Conservation (phyloP, 2,329 filamentous ascomycete genomes). For the Colletotrichum theobromicola region DNA sequence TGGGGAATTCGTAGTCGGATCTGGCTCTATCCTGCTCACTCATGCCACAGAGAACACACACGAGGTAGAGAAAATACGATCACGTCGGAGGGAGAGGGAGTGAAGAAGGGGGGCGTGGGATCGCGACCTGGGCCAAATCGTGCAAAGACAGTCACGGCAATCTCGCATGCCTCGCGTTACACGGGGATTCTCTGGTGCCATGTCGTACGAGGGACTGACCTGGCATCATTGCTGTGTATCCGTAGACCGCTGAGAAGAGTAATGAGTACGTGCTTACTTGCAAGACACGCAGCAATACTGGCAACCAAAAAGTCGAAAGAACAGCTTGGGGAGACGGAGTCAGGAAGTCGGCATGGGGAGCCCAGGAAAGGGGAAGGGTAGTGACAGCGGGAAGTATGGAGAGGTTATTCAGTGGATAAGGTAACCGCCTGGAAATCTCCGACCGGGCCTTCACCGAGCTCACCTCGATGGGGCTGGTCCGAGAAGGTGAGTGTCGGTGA, state of each 20-base stretch:
- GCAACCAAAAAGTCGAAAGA: not conserved
- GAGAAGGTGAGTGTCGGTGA: not conserved
- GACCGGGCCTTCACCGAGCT: not conserved
- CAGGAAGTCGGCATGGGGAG: not conserved
- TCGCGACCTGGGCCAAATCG: not conserved
- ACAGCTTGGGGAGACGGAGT: not conserved
- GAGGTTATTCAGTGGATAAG: conserved; percentile 21
- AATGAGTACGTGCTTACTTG: not conserved
- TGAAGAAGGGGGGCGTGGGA: not conserved
- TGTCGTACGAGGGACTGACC: conserved; percentile 1
- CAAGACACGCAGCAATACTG: not conserved
- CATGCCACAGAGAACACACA: not conserved
- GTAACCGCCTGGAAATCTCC: not conserved
- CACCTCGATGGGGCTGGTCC: not conserved
- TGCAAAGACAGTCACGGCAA: conserved; percentile 1
- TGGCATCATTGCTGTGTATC: not conserved
- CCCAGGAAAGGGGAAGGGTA: not conserved
- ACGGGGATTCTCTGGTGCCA: conserved; percentile 10
- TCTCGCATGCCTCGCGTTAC: conserved; percentile 14
- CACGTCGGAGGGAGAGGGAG: not conserved
- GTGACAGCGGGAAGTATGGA: conserved; percentile 19
- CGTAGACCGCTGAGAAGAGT: not conserved
- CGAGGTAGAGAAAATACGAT: not conserved
- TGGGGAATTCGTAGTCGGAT: not conserved
- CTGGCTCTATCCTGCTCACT: not conserved